Evolutionary conservation across 2,329 filamentous ascomycete species (phyloP), one percentile per base, ranked within the genome.

Genomic region (Madurella fahalii): DNA sequence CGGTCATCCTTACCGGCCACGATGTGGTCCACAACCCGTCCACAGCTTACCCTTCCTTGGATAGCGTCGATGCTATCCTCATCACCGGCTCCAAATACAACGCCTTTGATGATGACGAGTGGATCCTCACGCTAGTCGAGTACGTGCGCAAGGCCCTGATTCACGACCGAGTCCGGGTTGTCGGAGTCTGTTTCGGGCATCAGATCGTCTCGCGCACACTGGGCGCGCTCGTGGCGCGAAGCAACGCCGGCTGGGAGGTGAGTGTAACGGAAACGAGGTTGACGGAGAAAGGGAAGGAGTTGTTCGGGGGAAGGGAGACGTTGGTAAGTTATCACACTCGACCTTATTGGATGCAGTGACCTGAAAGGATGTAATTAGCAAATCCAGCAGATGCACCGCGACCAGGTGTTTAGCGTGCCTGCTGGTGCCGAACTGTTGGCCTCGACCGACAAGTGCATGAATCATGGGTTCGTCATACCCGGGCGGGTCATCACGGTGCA

Each of bases 131-230:
- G 50, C 78, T 95, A 1, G 85, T 90, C 16, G 82, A 84, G 1
- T 95, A 84, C 65, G 83, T 81, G 0, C 74, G 77, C 48, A 74
- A 78, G 60, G 64, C 62, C 1, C 63, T 72, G 2, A 76, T 89
- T 34, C 75, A 76, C 12, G 79, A 86, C 59, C 74, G 83, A 0
- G 81, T 94, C 8, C 80, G 83, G 37, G 71, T 92, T n/a, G 77
- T 95, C 15, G 90, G 90, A 11, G 79, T 94, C 15, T 95, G 90
- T 71, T 95, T 93, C 69, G 90, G 90, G 5, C 90, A 95, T 68
- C 90, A 95, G 74, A 91, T 95, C 64, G 74, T 94, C 42, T 89
- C 81, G 1, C 78, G 90, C 50, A 88, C 89, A 1, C 67, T 92
- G 61, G 88, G 84, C 3, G 79, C 74, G 17, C 79, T 81, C 62